Base-by-base conservation (phyloP, 768 basidiomycete species). In the Termitomyces heimii region DNA sequence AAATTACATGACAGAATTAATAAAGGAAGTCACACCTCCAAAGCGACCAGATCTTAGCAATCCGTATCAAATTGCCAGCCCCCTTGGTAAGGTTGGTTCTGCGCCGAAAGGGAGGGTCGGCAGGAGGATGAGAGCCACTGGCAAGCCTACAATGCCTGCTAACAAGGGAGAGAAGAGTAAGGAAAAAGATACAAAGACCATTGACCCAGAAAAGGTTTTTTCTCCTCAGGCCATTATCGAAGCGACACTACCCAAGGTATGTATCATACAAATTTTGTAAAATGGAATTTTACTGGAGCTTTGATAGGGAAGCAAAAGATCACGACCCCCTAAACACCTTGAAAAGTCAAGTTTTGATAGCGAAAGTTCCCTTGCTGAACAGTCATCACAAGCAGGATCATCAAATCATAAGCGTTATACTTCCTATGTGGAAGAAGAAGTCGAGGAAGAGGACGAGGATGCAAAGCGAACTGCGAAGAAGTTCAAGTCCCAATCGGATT, bases 41-140 rank as follows among this genome's bases (percentile, higher is more conserved):
- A 83, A 80, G 68, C 83, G 75, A 57, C 77, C 81, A 22, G 89
- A 88, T 62, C 77, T 90, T 43, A 82, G 81, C 52, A 92, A 92
- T 67, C 90, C 90, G 0, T 92, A 92, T 64, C 86, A 91, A 67
- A 78, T 80, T 20, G 83, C 84, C 16, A 88, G 82, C 62, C 88
- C 88, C 39, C 80, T 88, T 20, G 74, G 76, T 45, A 76, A 75
- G 58, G 72, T 72, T 28, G 68, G 70, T 20, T 77, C 56, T 49
- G 42, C 76, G 12, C 77, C 79, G 3, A 70, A 74, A 50, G 60
- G 69, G 13, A 77, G 79, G 63, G 75, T 68, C 62, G 66, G 70
- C 26, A 82, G 74, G 65, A 77, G 82, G 53, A 61, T 74, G 29
- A 71, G 79, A 56, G 66, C 73, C 12, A 74, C 75, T 12, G 75